Evolutionary conservation across 139 green algal species (phyloP).

Genomic region (Zygnema cylindricum): DNA sequence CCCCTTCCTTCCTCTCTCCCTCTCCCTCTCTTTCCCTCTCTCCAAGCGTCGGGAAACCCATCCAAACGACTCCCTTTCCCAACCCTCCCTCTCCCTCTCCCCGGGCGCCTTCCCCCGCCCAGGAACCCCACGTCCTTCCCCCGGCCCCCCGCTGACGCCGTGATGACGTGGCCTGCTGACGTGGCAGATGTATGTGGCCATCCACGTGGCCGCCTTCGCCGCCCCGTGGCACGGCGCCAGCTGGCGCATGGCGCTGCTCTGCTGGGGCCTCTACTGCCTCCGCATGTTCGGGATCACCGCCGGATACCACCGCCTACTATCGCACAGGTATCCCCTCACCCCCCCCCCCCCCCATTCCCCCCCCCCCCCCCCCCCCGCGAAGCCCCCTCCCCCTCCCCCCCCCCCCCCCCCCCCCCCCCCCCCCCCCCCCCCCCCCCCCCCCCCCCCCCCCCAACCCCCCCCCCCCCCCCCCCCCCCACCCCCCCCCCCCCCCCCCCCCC

Average conservation of each 20-base stretch:
- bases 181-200: constrained; percentile 45
- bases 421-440: not conserved
- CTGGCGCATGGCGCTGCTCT: constrained; percentile 10
- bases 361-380: not conserved
- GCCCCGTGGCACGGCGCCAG: not conserved
- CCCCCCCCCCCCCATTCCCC: constrained; percentile 5
- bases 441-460: too few species aligned
- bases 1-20: too few species aligned
- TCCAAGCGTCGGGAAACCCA: too few species aligned
- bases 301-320: constrained; percentile 60
- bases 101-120: too few species aligned
- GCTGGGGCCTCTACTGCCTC: constrained; percentile 20
- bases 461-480: too few species aligned
- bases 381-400: not conserved
- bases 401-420: not conserved
- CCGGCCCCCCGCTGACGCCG: too few species aligned
- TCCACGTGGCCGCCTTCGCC: constrained; percentile 42
- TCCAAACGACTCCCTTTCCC: too few species aligned
- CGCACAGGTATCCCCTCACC: constrained; percentile 56
- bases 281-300: constrained; percentile 62
- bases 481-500: not conserved
- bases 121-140: too few species aligned
- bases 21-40: too few species aligned
- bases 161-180: not conserved
- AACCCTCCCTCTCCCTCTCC: too few species aligned